Evolutionary conservation across 2,329 filamentous ascomycete genomes (phyloP), one percentile per base, ranked within the genome.

Genomic region (Trichothecium sympodiale): DNA sequence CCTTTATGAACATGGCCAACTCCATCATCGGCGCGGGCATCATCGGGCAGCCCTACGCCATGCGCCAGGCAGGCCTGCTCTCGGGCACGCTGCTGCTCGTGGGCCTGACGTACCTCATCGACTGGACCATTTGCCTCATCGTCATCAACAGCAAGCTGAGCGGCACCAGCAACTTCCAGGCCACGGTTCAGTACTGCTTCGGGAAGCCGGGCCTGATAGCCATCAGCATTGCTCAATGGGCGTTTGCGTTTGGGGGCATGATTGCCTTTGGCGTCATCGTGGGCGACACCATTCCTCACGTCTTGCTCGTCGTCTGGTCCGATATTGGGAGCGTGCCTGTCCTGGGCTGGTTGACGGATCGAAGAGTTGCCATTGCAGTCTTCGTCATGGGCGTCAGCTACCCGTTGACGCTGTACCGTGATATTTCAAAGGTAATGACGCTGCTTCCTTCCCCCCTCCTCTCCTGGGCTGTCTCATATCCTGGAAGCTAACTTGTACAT

Each of bases 1-100:
- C 91, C 3, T 96, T 98, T 48, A 94, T 96, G 87, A 98, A 98
- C 62, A 98, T 98, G 91, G 89, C 91, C 43, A 98, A 98, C 64
- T 93, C 84, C 49, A 98, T 98, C 56, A 95, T 98, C 46, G 78
- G 77, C 28, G 78, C 77, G 3, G 77, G 77, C 35, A 81, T 81
- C 57, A 80, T 81, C 50, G 77, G 84, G 4, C 91, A 98, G 61
- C 88, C 91, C 10, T 98, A 96, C 60, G 91, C 91, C n/a, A 81
- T 98, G 53, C 77, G 77, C 39, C 88, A 96, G 62, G 91, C 91
- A 7, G 91, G 91, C 6, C 71, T 98, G 48, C 56, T 84, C 13
- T 80, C 83, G 27, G 91, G 91, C 18, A 67, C 89, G 5, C 50
- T 86, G 32, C 71, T 98, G 38, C 72, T 98, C 15, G 61, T 94